Evolutionary conservation across 2,329 filamentous ascomycete genomes (phyloP), one percentile per base, ranked within the genome.

Genomic region (Cytospora paraplurivora): DNA sequence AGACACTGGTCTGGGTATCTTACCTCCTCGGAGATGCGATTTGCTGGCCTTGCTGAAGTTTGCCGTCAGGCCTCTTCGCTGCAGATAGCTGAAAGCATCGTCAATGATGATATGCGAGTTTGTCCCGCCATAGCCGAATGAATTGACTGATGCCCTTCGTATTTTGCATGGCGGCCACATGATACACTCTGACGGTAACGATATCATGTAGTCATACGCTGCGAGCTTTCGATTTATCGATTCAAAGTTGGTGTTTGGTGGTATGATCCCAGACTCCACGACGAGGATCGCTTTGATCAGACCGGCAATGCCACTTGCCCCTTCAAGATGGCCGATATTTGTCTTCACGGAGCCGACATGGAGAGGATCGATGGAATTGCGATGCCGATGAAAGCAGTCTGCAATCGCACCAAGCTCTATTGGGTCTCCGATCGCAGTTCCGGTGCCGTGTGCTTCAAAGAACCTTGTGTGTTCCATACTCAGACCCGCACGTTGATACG

Each of bases 331-430:
- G 17, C 55, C 55, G 17, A 57, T 50, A 15, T 57, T 57, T 4
- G 19, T 33, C 27, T 57, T 57, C 6, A 62, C 60, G 0, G 44
- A 44, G 21, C 60, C 60, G 32, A 62, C 53, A 19, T 44, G 51
- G 1, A 62, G 47, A 7, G 53, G 50, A 0, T 74, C 73, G 1
- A 49, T 7, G 7, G n/a, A 11, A 27, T 27, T 47, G 1, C 57
- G 49, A 7, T 62, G 13, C n/a, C 21, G 6, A 6, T 53, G 32
- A 17, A 56, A 56, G 17, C 11, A 37, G 12, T 41, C 8, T 11
- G 49, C 21, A 85, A 67, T 83, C 83, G 38, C 82, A 83, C 68
- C 86, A 82, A 55, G 85, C 79, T 64, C 62, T 80, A 86, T 0
- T 72, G 77, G 0, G 68, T 64, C 62, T n/a, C 62, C 62, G 41